Base-by-base conservation (phyloP, 2,329 filamentous ascomycete genomes). In the Clonostachys rhizophaga region DNA sequence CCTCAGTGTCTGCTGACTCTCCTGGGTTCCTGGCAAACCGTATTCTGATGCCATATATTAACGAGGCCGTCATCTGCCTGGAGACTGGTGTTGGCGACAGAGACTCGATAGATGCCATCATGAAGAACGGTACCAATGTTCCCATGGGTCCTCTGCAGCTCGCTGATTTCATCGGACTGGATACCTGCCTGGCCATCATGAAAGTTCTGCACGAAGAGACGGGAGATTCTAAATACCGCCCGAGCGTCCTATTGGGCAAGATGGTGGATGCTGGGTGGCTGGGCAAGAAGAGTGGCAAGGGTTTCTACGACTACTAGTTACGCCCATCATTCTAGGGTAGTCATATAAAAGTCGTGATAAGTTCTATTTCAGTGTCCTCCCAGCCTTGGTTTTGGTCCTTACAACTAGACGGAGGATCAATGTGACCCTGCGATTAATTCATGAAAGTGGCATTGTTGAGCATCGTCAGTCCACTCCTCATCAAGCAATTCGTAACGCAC, bases 111-210 rank as follows among this genome's bases (percentile, higher is more conserved):
- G 94, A 99, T 63, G 85, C 80, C 54, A 99, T 99, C 59, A 99
- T 99, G 94, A 97, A 96, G 80, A 96, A 96, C 58, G 94, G 94
- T 42, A 99, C 94, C 18, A 96, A 96, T 62, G 94, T 99, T 39
- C 94, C 94, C 20, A 99, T 99, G 94, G 94, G 94, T 0, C 94
- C 94, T 10, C 75, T 99, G 54, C 86, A 91, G 59, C 71, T 99
- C 58, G 94, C 94, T 3, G 94, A 99, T 67, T 99, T 99, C 61
- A 97, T 99, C 59, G 94, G 94, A 8, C 76, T 99, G 41, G 94
- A 99, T 65, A 99, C 94, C 0, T 99, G 94, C 62, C 72, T 97
- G 52, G 84, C 92, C 18, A 99, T 99, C 60, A 99, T 99, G 94
- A 91, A 88, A 68, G 94, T 97, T 5, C 68, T 99, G 59, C 84